Conservation (phyloP, 306 rosid genomes). For the Heteromeles arbutifolia region DNA sequence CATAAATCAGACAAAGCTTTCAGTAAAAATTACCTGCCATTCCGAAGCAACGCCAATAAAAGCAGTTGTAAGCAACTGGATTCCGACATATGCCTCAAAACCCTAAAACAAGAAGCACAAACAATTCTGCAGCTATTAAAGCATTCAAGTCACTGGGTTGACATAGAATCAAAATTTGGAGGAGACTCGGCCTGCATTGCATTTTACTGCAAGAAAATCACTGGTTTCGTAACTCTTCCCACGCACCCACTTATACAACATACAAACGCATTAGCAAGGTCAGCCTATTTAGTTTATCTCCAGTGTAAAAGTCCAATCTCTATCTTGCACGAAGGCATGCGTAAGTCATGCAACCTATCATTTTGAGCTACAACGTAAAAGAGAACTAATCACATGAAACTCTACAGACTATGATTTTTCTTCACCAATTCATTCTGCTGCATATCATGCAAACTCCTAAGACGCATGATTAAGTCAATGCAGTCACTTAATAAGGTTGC, state of each 20-base stretch:
- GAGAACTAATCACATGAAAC: not conserved
- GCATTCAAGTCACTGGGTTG: not conserved
- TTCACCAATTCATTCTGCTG: not conserved
- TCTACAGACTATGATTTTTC: not conserved
- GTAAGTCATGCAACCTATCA: not conserved
- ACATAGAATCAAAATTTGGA: conserved; percentile 4
- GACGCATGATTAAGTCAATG: not conserved
- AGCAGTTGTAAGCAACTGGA: conserved; percentile 69
- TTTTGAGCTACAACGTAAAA: not conserved
- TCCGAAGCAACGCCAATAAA: conserved; percentile 60
- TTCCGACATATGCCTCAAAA: conserved; percentile 90
- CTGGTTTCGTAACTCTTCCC: not conserved
- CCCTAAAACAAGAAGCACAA: conserved; percentile 44
- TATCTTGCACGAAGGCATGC: not conserved
- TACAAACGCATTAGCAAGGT: not conserved
- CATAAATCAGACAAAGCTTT: conserved; percentile 4
- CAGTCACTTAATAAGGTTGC: not conserved
- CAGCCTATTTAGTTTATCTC: not conserved
- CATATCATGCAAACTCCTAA: conserved; percentile 7
- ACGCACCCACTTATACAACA: not conserved
- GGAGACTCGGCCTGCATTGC: not conserved
- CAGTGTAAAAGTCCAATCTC: not conserved
- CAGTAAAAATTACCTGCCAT: conserved; percentile 76
- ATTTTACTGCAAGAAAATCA: not conserved
- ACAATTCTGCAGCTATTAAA: conserved; percentile 6